These are phyloP conservation scores for Rhizopogon salebrosus DNA, from an alignment of 768 basidiomycete genomes.

Conservation along the genomic window DNA sequence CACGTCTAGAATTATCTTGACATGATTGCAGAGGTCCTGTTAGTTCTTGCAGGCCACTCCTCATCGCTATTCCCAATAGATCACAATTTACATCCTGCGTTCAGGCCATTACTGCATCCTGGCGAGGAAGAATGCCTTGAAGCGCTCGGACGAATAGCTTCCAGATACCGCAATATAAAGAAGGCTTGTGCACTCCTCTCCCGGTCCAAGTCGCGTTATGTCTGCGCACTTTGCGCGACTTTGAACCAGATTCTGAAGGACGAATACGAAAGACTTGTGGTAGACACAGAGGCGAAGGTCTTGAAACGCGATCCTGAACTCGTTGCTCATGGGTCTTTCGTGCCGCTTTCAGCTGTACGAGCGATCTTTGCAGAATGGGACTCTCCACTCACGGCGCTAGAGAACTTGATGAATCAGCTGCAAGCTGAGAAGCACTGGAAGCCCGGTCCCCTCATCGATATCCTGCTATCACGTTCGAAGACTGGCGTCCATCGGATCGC, in stretches of 20 bases:
- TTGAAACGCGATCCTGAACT: slow-evolving; percentile 68
- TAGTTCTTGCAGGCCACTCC: slow-evolving; percentile 81
- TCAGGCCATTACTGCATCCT: slow-evolving; percentile 74
- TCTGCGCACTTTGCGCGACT: slow-evolving; percentile 73
- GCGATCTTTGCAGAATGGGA: slow-evolving; percentile 88
- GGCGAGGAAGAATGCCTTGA: slow-evolving; percentile 86
- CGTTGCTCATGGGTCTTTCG: slow-evolving; percentile 77
- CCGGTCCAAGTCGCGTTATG: slow-evolving; percentile 64
- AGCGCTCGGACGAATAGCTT: slow-evolving; percentile 68
- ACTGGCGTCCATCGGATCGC: slow-evolving; percentile 79
- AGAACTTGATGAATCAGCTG: slow-evolving; percentile 58
- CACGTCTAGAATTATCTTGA: background rate
- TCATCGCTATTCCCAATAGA: slow-evolving; percentile 76
- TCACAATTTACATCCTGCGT: slow-evolving; percentile 55
- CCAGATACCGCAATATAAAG: slow-evolving; percentile 71
- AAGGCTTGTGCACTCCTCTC: slow-evolving; percentile 45
- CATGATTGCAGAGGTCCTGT: slow-evolving; percentile 88
- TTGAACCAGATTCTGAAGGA: slow-evolving; percentile 68
- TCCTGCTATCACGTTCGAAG: slow-evolving; percentile 63
- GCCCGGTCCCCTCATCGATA: slow-evolving; percentile 77
- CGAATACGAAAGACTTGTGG: slow-evolving; percentile 76
- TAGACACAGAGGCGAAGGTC: slow-evolving; percentile 77
- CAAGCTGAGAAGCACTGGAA: slow-evolving; percentile 46
- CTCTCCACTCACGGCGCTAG: slow-evolving; percentile 72
- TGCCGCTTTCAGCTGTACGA: slow-evolving; percentile 79